phyloP scores from a whole-genome alignment of 1,284 basidiomycete species.

The Apiotrichum veenhuisii region DNA sequence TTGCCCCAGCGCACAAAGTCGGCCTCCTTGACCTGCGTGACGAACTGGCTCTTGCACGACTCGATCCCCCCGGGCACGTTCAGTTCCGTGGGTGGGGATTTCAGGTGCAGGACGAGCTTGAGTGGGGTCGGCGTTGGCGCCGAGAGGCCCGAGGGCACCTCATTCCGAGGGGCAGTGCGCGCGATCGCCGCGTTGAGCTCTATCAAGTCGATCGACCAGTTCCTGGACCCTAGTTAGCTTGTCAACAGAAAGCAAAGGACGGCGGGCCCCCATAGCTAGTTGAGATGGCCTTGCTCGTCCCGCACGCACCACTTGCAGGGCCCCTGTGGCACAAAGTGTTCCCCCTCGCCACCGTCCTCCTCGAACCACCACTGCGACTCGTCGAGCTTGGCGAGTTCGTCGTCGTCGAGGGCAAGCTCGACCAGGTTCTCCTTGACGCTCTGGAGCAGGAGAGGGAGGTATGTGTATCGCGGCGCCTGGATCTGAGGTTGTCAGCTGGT shows the following conservation, averaged over 20 bases:
- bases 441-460: conserved; percentile 82
- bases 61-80: conserved; percentile 73
- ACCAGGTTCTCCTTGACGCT: conserved; percentile 79
- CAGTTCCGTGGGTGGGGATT: conserved; percentile 67
- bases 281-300: too few species aligned
- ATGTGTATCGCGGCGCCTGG: conserved; percentile 77
- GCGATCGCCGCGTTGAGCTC: conserved; percentile 63
- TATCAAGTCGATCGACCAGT: conserved; percentile 90
- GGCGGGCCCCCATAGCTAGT: too few species aligned
- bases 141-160: conserved; percentile 14
- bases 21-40: conserved; percentile 90
- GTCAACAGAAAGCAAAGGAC: background rate
- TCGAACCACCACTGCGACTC: conserved; percentile 96
- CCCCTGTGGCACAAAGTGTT: conserved; percentile 52
- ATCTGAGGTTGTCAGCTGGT: conserved; percentile 36
- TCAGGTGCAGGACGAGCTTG: conserved; percentile 75
- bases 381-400: conserved; percentile 55
- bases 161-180: conserved; percentile 14
- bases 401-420: conserved; percentile 83
- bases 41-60: conserved; percentile 81
- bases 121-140: conserved; percentile 54
- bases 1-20: conserved; percentile 94
- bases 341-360: conserved; percentile 52
- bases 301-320: conserved; percentile 65
- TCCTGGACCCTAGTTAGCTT: too few species aligned